A percentile compares a stretch with the other conserved stretches of the same genome.
Conservation (phyloP, 1,284 basidiomycete species). For the Ganoderma lingzhi region DNA sequence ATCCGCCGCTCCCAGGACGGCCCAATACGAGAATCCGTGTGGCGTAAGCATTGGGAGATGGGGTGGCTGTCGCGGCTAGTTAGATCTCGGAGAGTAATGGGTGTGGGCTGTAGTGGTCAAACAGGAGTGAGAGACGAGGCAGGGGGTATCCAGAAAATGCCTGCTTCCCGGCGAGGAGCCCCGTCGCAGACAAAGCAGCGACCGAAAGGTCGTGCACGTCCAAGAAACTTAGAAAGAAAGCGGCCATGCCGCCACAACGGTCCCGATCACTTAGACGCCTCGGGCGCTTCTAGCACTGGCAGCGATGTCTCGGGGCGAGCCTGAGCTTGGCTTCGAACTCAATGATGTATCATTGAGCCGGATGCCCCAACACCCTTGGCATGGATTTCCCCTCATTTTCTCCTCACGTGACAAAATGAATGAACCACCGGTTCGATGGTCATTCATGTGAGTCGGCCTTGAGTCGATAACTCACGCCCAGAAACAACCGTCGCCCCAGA, state of each 20-base stretch:
- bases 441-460: too few species aligned
- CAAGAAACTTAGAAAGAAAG: background rate
- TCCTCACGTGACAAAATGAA: too few species aligned
- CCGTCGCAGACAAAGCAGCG: conserved; percentile 4
- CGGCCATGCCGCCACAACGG: background rate
- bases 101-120: background rate
- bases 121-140: background rate
- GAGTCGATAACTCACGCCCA: too few species aligned
- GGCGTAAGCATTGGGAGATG: background rate
- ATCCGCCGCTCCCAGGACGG: background rate
- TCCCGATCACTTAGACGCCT: background rate
- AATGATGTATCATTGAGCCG: too few species aligned
- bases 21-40: background rate
- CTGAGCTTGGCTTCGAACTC: too few species aligned
- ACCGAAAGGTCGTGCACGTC: conserved; percentile 1
- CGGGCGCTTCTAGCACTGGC: background rate
- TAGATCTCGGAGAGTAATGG: background rate
- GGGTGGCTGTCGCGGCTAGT: background rate
- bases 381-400: too few species aligned
- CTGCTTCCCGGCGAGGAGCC: background rate
- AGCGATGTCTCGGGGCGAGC: too few species aligned
- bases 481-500: too few species aligned
- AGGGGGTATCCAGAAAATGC: conserved; percentile 1
- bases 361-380: too few species aligned
- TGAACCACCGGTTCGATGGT: too few species aligned